Conservation (phyloP, 331 rosid genomes). For the Pyracantha coccinea region DNA sequence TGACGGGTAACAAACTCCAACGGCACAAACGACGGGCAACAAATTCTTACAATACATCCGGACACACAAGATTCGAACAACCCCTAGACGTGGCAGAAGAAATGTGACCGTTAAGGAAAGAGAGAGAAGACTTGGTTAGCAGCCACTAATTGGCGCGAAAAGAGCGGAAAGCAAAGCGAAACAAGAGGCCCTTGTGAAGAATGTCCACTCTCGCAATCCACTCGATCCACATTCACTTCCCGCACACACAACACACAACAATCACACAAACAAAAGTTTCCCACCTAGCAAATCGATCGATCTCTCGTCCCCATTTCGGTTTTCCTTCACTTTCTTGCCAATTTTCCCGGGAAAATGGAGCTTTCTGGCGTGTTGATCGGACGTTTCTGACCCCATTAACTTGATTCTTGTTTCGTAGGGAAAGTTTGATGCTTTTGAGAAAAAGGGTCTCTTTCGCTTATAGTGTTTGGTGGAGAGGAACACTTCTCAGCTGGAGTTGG, state of each 20-base stretch:
- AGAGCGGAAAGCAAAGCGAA: conserved; percentile 55
- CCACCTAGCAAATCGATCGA: conserved; percentile 2
- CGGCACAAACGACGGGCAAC: not conserved
- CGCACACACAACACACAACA: conserved; percentile 22
- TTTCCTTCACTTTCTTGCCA: conserved; percentile 11
- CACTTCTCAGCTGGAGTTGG: not conserved
- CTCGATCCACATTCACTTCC: conserved; percentile 44
- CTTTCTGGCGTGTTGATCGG: conserved; percentile 1
- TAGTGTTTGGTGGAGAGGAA: conserved; percentile 2
- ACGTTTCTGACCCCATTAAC: not conserved
- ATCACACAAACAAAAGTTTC: conserved; percentile 12
- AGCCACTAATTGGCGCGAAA: conserved; percentile 90
- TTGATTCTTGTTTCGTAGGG: not conserved
- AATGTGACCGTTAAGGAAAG: conserved; percentile 3
- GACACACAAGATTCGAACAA: not conserved
- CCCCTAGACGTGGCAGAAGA: not conserved
- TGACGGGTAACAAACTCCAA: not conserved
- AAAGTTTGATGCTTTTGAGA: conserved; percentile 10
- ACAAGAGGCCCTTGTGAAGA: conserved; percentile 55
- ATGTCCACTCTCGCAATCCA: conserved; percentile 51
- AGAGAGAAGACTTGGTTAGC: conserved; percentile 26
- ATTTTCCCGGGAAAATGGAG: conserved; percentile 10
- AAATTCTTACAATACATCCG: not conserved
- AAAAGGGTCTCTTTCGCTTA: conserved; percentile 10
- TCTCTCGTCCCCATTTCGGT: conserved; percentile 9